Base-by-base conservation (phyloP, 352 stramenopile genomes). In the Globisporangium canariense region DNA sequence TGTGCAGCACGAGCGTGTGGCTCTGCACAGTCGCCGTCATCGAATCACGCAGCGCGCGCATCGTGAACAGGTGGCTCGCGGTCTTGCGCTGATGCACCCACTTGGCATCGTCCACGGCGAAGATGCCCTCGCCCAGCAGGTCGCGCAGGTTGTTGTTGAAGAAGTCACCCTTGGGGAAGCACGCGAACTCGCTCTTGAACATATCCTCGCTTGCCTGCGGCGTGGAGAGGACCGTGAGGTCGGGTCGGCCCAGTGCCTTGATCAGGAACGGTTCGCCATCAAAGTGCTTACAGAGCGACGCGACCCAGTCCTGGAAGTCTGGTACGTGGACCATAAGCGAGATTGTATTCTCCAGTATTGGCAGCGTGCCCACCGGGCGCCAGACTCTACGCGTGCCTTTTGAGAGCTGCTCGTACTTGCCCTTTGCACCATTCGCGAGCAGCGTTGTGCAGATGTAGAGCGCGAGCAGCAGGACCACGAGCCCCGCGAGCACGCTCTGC, bases 121-220 rank as follows among this genome's bases (percentile, higher is more conserved):
- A 70, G 62, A 72, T 72, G 9, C 66, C 66, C n/a, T 70, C 28
- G 22, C 62, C 61, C 4, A 72, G 59, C 13, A 87, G 25, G 50
- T 86, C 76, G 7, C 53, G 51, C 14, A 89, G 38, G 56, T 70
- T 74, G 50, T 69, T 67, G 8, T 46, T 51, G 45, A 74, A 73
- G 56, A 70, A 68, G 2, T 67, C 43, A 41, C 69, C 84, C 68
- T 95, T 95, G 2, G 72, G 65, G 62, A 93, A 41, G 10, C 34
- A 20, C 54, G 89, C 50, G 36, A 70, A 70, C 8, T 72, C 71
- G 22, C 68, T 85, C 58, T 85, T 83, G 58, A 80, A 65, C 38
- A 86, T 75, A 51, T 89, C 79, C 30, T 89, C 79, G 28, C 86
- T 72, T 0, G 62, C 59, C 45, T 79, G 40, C 16, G 69, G 68